Conservation (phyloP, 2,329 filamentous ascomycete genomes). For the Cadophora malorum region DNA sequence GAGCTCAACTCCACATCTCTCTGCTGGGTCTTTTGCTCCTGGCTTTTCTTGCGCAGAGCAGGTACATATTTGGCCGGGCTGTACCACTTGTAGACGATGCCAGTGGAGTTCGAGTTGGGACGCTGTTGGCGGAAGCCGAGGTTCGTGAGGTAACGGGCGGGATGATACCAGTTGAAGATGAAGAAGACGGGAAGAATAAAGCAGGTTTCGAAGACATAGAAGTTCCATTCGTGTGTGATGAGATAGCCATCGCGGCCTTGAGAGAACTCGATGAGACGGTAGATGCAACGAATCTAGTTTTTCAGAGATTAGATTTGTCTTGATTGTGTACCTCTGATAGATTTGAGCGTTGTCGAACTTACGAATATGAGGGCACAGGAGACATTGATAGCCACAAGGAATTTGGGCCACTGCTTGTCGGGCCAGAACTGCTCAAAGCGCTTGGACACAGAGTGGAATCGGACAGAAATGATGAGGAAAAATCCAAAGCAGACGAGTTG, state of each 20-base stretch:
- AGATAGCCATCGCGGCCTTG: neutral
- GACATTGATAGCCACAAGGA: slow-evolving; percentile 1
- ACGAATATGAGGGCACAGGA: neutral
- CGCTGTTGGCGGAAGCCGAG: slow-evolving; percentile 4
- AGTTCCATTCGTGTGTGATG: slow-evolving; percentile 15
- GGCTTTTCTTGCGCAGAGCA: neutral
- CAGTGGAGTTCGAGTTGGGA: neutral
- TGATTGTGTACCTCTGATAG: too few relatives aligned
- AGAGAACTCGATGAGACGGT: slow-evolving; percentile 12
- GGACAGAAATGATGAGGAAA: slow-evolving; percentile 8
- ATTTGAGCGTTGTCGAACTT: neutral
- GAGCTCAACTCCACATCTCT: neutral
- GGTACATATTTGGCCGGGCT: slow-evolving; percentile 3
- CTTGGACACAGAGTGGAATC: slow-evolving; percentile 9
- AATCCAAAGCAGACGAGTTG: slow-evolving; percentile 13
- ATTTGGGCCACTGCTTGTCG: slow-evolving; percentile 14
- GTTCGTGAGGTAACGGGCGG: slow-evolving; percentile 6
- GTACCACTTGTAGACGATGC: slow-evolving; percentile 3
- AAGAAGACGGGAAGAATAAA: slow-evolving; percentile 13
- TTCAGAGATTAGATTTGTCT: neutral
- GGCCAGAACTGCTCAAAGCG: slow-evolving; percentile 9
- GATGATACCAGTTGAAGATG: slow-evolving; percentile 15
- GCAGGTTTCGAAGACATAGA: slow-evolving; percentile 12
- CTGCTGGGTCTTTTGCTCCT: neutral
- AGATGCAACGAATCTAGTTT: slow-evolving; percentile 11